phyloP scores from a whole-genome alignment of 2,329 filamentous ascomycete genomes.

The Coniosporium tulheliwenetii region DNA sequence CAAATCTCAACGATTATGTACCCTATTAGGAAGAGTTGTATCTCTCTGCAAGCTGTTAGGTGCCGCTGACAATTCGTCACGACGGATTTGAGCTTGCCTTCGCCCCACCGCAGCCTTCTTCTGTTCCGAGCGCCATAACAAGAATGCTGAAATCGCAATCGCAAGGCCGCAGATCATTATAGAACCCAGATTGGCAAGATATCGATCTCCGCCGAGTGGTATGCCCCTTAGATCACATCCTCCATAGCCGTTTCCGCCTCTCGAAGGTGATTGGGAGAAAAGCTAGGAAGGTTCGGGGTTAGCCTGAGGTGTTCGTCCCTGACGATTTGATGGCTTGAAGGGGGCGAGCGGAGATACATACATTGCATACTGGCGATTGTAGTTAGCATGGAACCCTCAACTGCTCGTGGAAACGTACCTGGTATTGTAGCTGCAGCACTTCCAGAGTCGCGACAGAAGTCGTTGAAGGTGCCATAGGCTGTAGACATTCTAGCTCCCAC shows the following conservation, averaged over 20 bases:
- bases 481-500: background rate
- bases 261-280: constrained; percentile 42
- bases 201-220: constrained; percentile 43
- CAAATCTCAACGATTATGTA: constrained; percentile 84
- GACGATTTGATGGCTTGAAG: background rate
- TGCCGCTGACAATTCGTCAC: background rate
- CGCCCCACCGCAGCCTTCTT: constrained; percentile 90
- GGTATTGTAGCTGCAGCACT: constrained; percentile 22
- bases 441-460: constrained; percentile 35
- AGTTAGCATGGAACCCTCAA: constrained; percentile 6
- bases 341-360: constrained; percentile 12
- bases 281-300: constrained; percentile 34
- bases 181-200: constrained; percentile 80
- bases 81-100: constrained; percentile 42
- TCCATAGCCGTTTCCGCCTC: constrained; percentile 43
- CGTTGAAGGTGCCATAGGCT: constrained; percentile 17
- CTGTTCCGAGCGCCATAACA: constrained; percentile 68
- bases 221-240: constrained; percentile 70
- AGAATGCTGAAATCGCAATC: constrained; percentile 48
- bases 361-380: constrained; percentile 29
- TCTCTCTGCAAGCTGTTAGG: constrained; percentile 48
- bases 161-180: constrained; percentile 70
- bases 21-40: constrained; percentile 80
- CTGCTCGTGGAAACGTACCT: constrained; percentile 15
- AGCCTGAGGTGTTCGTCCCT: background rate